Conservation (phyloP, 2,329 filamentous ascomycete species). For the Neofusicoccum ribis region DNA sequence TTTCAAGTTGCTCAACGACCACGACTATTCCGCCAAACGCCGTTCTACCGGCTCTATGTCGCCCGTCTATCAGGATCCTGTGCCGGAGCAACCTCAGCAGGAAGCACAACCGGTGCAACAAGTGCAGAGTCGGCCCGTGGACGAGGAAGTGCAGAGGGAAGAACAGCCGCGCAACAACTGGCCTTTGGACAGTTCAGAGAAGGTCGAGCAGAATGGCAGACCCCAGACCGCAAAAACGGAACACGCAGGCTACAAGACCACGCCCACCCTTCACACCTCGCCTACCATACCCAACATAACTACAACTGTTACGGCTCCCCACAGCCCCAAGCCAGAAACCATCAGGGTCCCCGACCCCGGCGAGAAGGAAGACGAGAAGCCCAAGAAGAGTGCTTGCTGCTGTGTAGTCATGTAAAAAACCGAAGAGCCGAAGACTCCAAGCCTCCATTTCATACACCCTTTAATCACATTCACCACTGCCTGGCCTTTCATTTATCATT, state of each 20-base stretch:
- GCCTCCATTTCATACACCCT: not conserved
- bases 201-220: constrained; percentile 12
- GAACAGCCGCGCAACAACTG: not conserved
- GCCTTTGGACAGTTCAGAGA: not conserved
- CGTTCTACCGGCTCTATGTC: not conserved
- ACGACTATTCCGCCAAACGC: constrained; percentile 45
- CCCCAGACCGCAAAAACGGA: constrained; percentile 31
- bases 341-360: constrained; percentile 56
- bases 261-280: constrained; percentile 42
- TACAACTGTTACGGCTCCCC: not conserved
- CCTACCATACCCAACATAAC: constrained; percentile 20
- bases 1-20: constrained; percentile 75
- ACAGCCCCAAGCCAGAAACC: constrained; percentile 39
- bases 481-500: constrained; percentile 5
- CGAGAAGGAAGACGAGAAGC: constrained; percentile 49
- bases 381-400: constrained; percentile 65
- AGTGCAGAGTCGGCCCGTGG: not conserved
- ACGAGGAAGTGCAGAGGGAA: not conserved
- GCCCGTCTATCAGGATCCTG: constrained; percentile 27
- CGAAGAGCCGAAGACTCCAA: not conserved
- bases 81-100: constrained; percentile 27
- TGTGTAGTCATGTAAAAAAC: constrained; percentile 70
- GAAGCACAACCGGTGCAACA: not conserved
- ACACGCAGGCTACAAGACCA: constrained; percentile 49
- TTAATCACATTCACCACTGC: constrained; percentile 1